Percentiles rank a stretch among this genome's conserved stretches.
Conservation (phyloP, 805 yeast species). For the Yamadazyma nakazawae region DNA sequence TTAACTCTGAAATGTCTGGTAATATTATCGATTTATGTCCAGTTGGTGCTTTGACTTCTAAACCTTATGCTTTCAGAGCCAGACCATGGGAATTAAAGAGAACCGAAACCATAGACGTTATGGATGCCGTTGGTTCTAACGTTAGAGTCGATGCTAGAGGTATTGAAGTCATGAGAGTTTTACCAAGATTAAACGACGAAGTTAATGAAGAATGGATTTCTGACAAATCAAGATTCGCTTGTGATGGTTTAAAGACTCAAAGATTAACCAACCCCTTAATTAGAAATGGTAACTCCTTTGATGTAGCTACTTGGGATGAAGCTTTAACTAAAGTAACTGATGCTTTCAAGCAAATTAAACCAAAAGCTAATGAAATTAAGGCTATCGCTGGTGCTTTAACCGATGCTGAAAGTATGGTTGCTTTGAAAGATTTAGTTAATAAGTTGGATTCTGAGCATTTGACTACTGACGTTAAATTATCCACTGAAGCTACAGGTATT, state of each 20-base stretch:
- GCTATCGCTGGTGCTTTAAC: slow-evolving; percentile 79
- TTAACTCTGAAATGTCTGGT: slow-evolving; percentile 82
- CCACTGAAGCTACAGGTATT: slow-evolving; percentile 57
- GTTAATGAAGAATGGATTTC: slow-evolving; percentile 90
- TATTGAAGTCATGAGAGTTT: slow-evolving; percentile 79
- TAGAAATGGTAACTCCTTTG: slow-evolving; percentile 65
- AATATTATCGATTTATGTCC: slow-evolving; percentile 87
- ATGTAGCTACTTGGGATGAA: slow-evolving; percentile 82
- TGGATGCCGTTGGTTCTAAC: slow-evolving; percentile 80
- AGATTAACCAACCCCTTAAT: slow-evolving; percentile 79
- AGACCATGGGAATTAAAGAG: slow-evolving; percentile 92
- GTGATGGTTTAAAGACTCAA: slow-evolving; percentile 83
- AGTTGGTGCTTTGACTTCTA: slow-evolving; percentile 86
- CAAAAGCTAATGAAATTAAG: slow-evolving; percentile 68
- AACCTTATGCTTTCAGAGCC: slow-evolving; percentile 89
- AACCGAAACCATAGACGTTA: slow-evolving; percentile 81
- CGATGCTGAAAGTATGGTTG: slow-evolving; percentile 81
- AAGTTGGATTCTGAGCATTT: slow-evolving; percentile 77
- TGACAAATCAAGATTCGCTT: slow-evolving; percentile 82
- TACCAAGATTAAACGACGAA: slow-evolving; percentile 83
- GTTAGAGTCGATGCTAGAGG: slow-evolving; percentile 86
- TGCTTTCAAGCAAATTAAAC: slow-evolving; percentile 53
- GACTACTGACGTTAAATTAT: slow-evolving; percentile 64
- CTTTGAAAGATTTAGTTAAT: slow-evolving; percentile 75
- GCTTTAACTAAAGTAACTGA: slow-evolving; percentile 69